Conservation (phyloP, 495 filamentous ascomycete genomes). For the Penicillium cosmopolitanum region DNA sequence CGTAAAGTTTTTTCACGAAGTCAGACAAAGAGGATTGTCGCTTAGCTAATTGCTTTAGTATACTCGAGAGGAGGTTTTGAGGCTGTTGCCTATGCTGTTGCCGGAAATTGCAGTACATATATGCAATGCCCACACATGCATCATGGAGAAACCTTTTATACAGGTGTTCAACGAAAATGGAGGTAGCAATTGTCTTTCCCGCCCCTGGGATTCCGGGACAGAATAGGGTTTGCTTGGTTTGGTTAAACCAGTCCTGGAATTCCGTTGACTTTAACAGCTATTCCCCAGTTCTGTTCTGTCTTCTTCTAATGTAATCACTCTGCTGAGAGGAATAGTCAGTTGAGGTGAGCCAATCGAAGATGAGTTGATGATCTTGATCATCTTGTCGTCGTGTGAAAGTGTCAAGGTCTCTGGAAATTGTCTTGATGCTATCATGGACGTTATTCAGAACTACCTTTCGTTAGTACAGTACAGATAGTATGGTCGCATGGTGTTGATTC, state of each 20-base stretch:
- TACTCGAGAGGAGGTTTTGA: slow-evolving; percentile 16
- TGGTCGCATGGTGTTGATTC: too few relatives aligned
- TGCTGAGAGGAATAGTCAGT: neutral
- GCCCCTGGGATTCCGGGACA: slow-evolving; percentile 45
- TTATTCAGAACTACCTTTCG: too few relatives aligned
- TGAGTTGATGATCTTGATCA: slow-evolving; percentile 1
- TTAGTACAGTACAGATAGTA: too few relatives aligned
- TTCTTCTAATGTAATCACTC: too few relatives aligned
- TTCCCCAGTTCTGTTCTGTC: slow-evolving; percentile 44
- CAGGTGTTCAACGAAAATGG: slow-evolving; percentile 36
- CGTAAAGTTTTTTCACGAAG: neutral
- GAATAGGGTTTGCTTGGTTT: slow-evolving; percentile 35
- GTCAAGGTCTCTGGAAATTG: too few relatives aligned
- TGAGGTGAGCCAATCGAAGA: slow-evolving; percentile 13
- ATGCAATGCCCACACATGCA: slow-evolving; percentile 34
- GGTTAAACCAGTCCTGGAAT: slow-evolving; percentile 38
- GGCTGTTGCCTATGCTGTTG: slow-evolving; percentile 21
- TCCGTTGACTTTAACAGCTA: slow-evolving; percentile 45
- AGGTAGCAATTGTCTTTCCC: slow-evolving; percentile 39
- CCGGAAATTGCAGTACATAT: slow-evolving; percentile 39
- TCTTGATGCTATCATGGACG: too few relatives aligned
- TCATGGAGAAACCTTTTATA: slow-evolving; percentile 18
- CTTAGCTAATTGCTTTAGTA: slow-evolving; percentile 28
- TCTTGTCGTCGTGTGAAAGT: too few relatives aligned
- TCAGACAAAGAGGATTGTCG: neutral